These are phyloP conservation scores for Paramarasmius palmivorus DNA, from an alignment of 1,284 basidiomycete genomes.

Conservation along the genomic window DNA sequence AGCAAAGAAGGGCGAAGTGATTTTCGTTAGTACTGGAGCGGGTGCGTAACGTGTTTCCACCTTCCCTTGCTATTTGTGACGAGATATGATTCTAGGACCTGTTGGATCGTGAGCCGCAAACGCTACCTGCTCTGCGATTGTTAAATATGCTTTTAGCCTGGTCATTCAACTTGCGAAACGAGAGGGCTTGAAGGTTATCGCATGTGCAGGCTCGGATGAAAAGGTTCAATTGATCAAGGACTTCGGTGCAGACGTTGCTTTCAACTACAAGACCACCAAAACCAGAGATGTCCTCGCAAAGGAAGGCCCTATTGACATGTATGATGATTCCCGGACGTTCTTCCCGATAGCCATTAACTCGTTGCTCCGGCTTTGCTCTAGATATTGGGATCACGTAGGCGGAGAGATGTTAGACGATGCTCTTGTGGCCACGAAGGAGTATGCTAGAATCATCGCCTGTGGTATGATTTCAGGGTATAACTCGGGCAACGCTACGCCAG, in stretches of 20 bases:
- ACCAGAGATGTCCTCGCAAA: conserved; percentile 54
- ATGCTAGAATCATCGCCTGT: conserved; percentile 9
- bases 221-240: conserved; percentile 66
- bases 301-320: conserved; percentile 59
- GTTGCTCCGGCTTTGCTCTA: background rate
- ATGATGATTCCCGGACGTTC: conserved; percentile 17
- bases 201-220: conserved; percentile 68
- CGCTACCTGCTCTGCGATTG: too few species aligned
- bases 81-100: conserved; percentile 15
- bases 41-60: conserved; percentile 29
- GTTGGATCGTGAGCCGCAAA: conserved; percentile 36
- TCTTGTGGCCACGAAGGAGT: conserved; percentile 28
- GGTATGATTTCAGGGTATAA: conserved; percentile 29
- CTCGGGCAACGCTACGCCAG: conserved; percentile 20
- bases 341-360: background rate
- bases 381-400: conserved; percentile 59
- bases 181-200: conserved; percentile 68
- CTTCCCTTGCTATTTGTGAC: background rate
- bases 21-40: conserved; percentile 58
- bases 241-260: conserved; percentile 67
- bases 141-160: too few species aligned
- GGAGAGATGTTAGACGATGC: conserved; percentile 66
- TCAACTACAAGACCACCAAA: conserved; percentile 72
- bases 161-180: conserved; percentile 63
- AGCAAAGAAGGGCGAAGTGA: conserved; percentile 50